Percentiles rank a stretch among this genome's conserved stretches.
These are phyloP conservation scores for Primulina eburnea DNA, from an alignment of 257 asterid species.

Conservation along the genomic window DNA sequence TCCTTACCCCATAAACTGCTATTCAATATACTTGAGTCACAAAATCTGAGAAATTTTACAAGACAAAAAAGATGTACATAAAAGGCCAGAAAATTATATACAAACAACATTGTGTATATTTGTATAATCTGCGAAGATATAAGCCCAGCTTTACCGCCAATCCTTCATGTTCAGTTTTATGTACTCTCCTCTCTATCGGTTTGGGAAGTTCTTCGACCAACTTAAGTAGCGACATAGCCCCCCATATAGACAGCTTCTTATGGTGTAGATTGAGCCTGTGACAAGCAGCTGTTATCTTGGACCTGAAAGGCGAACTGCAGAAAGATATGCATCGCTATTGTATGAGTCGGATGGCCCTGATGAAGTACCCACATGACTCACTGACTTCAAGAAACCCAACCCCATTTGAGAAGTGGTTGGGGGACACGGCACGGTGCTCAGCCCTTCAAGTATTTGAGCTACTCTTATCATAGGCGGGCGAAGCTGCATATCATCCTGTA, in stretches of 20 bases:
- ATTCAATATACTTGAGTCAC: neutral
- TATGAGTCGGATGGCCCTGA: conserved; percentile 78
- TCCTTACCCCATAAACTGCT: neutral
- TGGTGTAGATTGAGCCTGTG: neutral
- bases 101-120: neutral
- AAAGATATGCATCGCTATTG: conserved; percentile 71
- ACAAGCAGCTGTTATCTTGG: conserved; percentile 62
- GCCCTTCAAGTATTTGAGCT: conserved; percentile 93
- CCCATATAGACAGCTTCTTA: neutral
- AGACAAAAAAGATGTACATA: too few species aligned
- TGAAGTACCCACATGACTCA: conserved; percentile 65
- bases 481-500: conserved; percentile 80
- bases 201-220: too few species aligned
- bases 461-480: conserved; percentile 90
- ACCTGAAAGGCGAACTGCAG: conserved; percentile 87
- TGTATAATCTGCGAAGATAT: too few species aligned
- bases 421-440: conserved; percentile 65
- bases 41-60: neutral
- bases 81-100: neutral
- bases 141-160: too few species aligned
- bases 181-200: too few species aligned
- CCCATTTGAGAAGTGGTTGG: conserved; percentile 67
- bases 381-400: conserved; percentile 50
- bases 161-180: too few species aligned
- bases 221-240: too few species aligned